Evolutionary conservation across 305 asterid genomes (phyloP).

Genomic region (Fraxinus platypoda): DNA sequence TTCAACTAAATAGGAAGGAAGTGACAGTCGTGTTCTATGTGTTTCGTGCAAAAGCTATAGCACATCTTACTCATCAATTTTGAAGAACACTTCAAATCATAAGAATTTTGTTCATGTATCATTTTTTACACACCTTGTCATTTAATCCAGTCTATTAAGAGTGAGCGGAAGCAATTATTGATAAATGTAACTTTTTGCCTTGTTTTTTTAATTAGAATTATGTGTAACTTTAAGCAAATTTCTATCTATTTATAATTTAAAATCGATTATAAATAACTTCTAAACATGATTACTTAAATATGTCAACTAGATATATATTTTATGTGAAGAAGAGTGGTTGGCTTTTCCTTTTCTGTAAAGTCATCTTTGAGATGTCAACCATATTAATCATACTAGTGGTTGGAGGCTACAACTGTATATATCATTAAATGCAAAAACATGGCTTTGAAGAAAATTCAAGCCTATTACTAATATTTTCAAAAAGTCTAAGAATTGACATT

Average conservation of each 20-base stretch:
- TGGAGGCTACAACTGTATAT: not conserved
- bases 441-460: not conserved
- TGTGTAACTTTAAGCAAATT: not conserved
- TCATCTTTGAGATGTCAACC: not conserved
- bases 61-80: not conserved
- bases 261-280: not conserved
- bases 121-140: not conserved
- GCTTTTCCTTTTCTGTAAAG: not conserved
- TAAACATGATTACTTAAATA: not conserved
- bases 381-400: not conserved
- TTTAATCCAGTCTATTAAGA: not conserved
- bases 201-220: not conserved
- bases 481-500: not conserved
- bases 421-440: not conserved
- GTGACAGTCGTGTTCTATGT: not conserved
- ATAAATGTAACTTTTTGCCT: not conserved
- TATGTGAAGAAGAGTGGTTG: not conserved
- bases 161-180: not conserved
- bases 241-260: not conserved
- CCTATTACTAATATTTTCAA: not conserved
- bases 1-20: conserved; percentile 37
- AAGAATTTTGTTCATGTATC: not conserved
- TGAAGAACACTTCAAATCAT: not conserved
- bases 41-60: not conserved
- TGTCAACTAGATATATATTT: not conserved